Percentiles rank a stretch among this genome's conserved stretches.
Conservation (phyloP, 345 rosid species). For the Cardamine occulta region DNA sequence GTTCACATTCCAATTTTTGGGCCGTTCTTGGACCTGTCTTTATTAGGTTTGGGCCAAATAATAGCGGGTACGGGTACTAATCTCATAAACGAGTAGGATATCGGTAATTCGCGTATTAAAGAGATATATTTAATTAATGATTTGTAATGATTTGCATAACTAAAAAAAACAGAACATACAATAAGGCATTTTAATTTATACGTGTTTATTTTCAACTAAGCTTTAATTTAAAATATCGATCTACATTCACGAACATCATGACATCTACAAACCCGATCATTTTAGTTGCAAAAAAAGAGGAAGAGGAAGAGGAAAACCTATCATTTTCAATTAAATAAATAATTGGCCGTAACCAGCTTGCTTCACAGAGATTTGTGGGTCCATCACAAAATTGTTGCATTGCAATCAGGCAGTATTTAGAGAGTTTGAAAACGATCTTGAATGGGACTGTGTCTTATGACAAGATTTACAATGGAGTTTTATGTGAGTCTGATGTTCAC, state of each 20-base stretch:
- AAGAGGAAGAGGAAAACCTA: neutral
- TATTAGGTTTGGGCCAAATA: no score
- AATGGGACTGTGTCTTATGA: conserved; percentile 26
- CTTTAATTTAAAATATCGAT: neutral
- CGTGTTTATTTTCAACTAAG: neutral
- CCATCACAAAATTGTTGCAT: conserved; percentile 28
- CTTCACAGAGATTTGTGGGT: conserved; percentile 23
- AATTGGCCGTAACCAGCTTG: conserved; percentile 10
- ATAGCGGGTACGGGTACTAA: no score
- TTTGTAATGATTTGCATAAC: no score
- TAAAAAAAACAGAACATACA: no score
- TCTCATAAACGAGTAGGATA: no score
- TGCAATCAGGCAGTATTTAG: conserved; percentile 22
- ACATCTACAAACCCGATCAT: neutral
- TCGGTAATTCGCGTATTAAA: no score
- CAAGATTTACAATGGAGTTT: conserved; percentile 34
- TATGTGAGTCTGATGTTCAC: conserved; percentile 34
- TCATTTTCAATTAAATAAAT: neutral
- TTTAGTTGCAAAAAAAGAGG: no score
- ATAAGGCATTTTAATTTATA: neutral
- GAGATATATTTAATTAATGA: no score
- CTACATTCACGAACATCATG: neutral
- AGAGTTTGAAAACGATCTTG: conserved; percentile 23
- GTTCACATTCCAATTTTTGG: neutral
- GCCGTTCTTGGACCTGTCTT: neutral